These are phyloP conservation scores for Aspergillus avenaceus DNA, from an alignment of 495 filamentous ascomycete genomes.

Conservation along the genomic window DNA sequence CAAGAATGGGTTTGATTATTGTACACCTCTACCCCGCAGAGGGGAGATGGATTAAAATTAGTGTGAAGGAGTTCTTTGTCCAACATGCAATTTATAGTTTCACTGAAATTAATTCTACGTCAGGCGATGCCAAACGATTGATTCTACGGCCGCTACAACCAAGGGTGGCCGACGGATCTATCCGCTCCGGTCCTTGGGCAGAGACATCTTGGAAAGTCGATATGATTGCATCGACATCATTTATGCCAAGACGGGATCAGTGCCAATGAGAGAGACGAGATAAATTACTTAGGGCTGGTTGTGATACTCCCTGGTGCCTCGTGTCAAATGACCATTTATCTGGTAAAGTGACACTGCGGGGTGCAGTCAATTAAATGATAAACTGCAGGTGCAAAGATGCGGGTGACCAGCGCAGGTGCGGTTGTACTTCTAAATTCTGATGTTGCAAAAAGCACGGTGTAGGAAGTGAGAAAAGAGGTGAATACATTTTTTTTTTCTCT, in stretches of 20 bases:
- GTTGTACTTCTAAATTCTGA: background rate
- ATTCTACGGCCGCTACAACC: background rate
- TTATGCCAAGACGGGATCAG: background rate
- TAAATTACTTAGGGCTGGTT: background rate
- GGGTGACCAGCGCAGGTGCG: background rate
- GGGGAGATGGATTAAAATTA: constrained; percentile 69
- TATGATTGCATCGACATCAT: background rate
- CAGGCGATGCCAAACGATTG: background rate
- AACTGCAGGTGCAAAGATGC: background rate
- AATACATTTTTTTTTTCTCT: constrained; percentile 2
- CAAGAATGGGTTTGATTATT: too few relatives aligned
- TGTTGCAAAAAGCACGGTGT: background rate
- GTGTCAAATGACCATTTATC: background rate
- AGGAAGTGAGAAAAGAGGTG: too few relatives aligned
- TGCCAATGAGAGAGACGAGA: background rate
- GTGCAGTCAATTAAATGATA: background rate
- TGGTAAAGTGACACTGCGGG: background rate
- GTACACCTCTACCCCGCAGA: too few relatives aligned
- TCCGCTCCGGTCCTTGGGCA: background rate
- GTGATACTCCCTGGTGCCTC: background rate
- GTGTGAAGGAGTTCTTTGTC: constrained; percentile 55
- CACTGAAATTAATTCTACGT: background rate
- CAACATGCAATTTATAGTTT: background rate
- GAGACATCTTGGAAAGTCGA: background rate
- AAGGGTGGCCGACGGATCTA: constrained; percentile 2